Evolutionary conservation across 2,329 filamentous ascomycete species (phyloP), one percentile per base, ranked within the genome.

Genomic region (Penicillium sp.): DNA sequence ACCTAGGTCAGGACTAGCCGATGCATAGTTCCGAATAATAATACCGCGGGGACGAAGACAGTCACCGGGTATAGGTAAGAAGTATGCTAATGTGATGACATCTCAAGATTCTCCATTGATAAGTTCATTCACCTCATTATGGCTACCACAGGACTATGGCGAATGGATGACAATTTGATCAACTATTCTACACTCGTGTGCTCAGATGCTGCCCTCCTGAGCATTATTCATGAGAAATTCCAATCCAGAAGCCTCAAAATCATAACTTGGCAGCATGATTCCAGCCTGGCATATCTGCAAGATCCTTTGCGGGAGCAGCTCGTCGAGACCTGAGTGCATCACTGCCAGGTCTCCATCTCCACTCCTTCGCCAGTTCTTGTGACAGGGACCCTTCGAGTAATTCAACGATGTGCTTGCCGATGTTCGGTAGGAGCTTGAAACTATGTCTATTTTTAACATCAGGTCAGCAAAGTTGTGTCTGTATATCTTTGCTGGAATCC

Each of bases 341-440:
- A 24, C 80, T 80, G 2, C 80, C 80, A 1, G 79, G 80, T 13
- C 81, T 73, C 81, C 81, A 83, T 61, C 74, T 75, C 81, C 81
- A 83, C 1, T 78, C 76, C 49, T 78, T 64, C 5, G 75, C 68
- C 47, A 82, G 64, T 19, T 81, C 77, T 4, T 77, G 68, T 0
- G 76, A 73, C 13, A 83, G 65, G 4, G 66, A 72, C 1, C 74
- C 78, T 62, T 82, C 80, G 5, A 83, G 67, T 49, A 83, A 62
- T 66, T 82, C 80, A 12, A 83, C 80, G 3, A 83, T 76, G 60
- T 82, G 79, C 58, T 79, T 81, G 1, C 81, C 81, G 55, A 83
- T 82, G 53, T 74, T 82, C 1, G 81, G 80, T 15, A 83, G 63
- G 0, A 82, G 71, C 59, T 82, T 83, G 70, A 83, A 83, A 1